Conservation (phyloP, 768 basidiomycete species). For the Russula sp. region DNA sequence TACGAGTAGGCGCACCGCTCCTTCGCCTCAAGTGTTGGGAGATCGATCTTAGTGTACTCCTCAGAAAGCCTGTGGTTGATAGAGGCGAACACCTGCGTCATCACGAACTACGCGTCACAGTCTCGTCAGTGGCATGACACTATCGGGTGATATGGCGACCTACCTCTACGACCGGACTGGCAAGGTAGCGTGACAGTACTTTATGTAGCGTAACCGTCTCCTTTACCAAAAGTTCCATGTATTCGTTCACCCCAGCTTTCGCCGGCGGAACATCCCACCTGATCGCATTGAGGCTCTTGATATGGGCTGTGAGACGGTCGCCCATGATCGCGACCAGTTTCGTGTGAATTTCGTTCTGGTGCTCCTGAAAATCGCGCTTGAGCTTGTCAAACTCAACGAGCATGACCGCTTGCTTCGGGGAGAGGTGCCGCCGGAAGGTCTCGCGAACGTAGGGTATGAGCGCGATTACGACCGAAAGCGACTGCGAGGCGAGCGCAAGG, state of each 20-base stretch:
- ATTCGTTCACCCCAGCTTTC: conserved; percentile 67
- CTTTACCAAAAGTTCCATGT: conserved; percentile 90
- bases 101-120: conserved; percentile 59
- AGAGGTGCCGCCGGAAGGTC: conserved; percentile 89
- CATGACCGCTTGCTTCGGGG: conserved; percentile 93
- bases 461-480: conserved; percentile 88
- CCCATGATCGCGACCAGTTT: conserved; percentile 99
- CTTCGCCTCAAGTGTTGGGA: conserved; percentile 81
- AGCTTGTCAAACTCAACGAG: conserved; percentile 97
- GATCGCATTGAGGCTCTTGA: conserved; percentile 70
- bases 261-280: conserved; percentile 68
- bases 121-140: background rate
- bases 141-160: conserved; percentile 25
- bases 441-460: conserved; percentile 96
- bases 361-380: conserved; percentile 98
- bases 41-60: conserved; percentile 76
- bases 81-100: conserved; percentile 90
- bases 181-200: conserved; percentile 86
- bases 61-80: conserved; percentile 89
- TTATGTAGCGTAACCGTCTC: conserved; percentile 96
- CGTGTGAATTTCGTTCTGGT: conserved; percentile 97
- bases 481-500: conserved; percentile 93
- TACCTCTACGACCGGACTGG: conserved; percentile 77
- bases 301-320: conserved; percentile 82
- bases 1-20: conserved; percentile 50